These are phyloP conservation scores for Agaricus subrufescens DNA, from an alignment of 768 basidiomycete species.

Conservation along the genomic window DNA sequence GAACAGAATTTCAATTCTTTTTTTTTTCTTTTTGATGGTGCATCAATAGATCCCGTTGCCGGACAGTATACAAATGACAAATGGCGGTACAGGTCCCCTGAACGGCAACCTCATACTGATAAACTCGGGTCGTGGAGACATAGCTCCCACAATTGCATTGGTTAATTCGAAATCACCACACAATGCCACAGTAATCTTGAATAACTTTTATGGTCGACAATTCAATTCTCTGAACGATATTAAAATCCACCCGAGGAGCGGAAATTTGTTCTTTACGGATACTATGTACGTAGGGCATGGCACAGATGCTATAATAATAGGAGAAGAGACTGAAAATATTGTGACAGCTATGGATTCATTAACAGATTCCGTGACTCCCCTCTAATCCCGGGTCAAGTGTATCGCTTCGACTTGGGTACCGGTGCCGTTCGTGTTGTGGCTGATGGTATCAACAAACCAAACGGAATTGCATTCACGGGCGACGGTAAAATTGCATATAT, in stretches of 20 bases:
- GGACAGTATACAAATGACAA: constrained; percentile 62
- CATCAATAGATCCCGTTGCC: constrained; percentile 47
- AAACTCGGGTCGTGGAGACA: constrained; percentile 59
- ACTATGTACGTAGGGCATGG: constrained; percentile 39
- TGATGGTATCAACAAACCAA: constrained; percentile 67
- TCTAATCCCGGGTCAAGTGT: constrained; percentile 70
- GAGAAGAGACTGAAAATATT: not conserved
- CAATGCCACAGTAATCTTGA: constrained; percentile 65
- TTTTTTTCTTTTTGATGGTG: too few relatives aligned
- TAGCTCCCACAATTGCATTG: constrained; percentile 58
- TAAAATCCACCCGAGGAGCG: constrained; percentile 61
- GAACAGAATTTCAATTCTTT: too few relatives aligned
- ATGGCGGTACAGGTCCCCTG: constrained; percentile 64
- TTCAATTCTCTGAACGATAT: constrained; percentile 83
- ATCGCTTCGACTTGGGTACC: constrained; percentile 66
- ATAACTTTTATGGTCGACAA: constrained; percentile 77
- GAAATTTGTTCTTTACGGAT: constrained; percentile 75
- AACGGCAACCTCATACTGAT: constrained; percentile 54
- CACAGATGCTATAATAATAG: not conserved
- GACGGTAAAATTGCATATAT: constrained; percentile 66
- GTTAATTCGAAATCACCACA: constrained; percentile 62
- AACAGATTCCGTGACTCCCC: constrained; percentile 64
- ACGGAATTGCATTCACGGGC: constrained; percentile 70
- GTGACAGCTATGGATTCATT: constrained; percentile 54
- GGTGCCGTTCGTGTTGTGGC: constrained; percentile 68